Percentiles rank a stretch among this genome's conserved stretches.
Evolutionary conservation across 495 filamentous ascomycete genomes (phyloP).

Genomic region (Lentithecium fluviatile): DNA sequence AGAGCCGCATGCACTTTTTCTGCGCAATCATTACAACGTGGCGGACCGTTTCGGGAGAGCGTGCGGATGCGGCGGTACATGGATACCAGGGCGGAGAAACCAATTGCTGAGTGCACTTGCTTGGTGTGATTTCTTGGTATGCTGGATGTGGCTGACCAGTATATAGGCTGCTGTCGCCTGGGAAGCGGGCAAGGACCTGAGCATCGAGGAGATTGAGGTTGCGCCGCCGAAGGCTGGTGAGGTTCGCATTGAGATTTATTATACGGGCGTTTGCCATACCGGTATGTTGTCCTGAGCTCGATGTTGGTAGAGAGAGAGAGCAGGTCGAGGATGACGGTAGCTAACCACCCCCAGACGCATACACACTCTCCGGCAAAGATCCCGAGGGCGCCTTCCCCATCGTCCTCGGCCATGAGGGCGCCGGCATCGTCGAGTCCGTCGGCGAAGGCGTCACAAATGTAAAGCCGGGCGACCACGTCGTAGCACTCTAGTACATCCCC

Average conservation of each 20-base stretch:
- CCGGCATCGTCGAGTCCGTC: conserved; percentile 93
- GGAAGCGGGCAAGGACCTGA: conserved; percentile 87
- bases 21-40: background rate
- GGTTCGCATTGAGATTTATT: conserved; percentile 92
- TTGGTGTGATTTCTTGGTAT: too few relatives aligned
- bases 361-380: conserved; percentile 96
- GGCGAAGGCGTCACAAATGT: conserved; percentile 94
- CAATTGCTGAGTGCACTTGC: background rate
- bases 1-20: background rate
- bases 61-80: too few relatives aligned
- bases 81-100: too few relatives aligned
- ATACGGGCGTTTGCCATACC: conserved; percentile 98
- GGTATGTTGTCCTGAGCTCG: conserved; percentile 63
- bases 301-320: too few relatives aligned
- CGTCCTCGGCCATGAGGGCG: conserved; percentile 94
- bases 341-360: conserved; percentile 67
- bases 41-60: background rate
- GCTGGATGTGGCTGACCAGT: background rate
- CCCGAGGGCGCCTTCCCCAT: conserved; percentile 98
- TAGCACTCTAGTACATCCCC: conserved; percentile 85
- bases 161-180: conserved; percentile 88
- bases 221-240: conserved; percentile 88
- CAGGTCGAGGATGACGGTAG: too few relatives aligned
- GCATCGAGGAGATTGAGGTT: conserved; percentile 89
- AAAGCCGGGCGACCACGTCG: conserved; percentile 87